Base-by-base conservation (phyloP, 208 protist genomes). In the Herpetomonas samuelpessoai region DNA sequence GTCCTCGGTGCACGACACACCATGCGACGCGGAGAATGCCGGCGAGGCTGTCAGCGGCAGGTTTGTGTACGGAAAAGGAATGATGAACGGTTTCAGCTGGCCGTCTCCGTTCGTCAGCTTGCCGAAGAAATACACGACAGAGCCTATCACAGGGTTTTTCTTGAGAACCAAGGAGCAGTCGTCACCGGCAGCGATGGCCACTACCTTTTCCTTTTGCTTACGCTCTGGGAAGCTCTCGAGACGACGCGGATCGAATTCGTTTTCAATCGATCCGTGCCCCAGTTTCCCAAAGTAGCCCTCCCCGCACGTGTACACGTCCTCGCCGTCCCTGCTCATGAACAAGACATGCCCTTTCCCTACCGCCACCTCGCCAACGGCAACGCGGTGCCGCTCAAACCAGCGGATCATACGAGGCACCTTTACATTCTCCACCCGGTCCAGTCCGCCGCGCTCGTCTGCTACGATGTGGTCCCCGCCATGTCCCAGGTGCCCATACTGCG, bases 81-180 rank as follows among this genome's bases (percentile, higher is more conserved):
- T 48, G 30, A 90, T 63, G 18, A 51, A 68, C 25, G 87, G 83
- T 31, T 46, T 61, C 51, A 81, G 65, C 68, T 88, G 81, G 0
- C 76, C 78, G 47, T 91, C 84, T 9, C 55, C 59, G 57, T 81
- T 82, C 62, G 57, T 81, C 25, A 82, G 68, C 45, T 76, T 71
- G 19, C 87, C 87, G 66, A 90, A 94, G 57, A 83, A 81, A 64
- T 94, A 94, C 50, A 94, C 68, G 14, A 88, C 62, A 18, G 84
- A 76, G 22, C 81, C 83, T 7, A 87, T 73, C 3, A 73, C 65
- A 0, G 68, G 48, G 52, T 79, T 88, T 25, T 83, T 60, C 55
- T 80, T 81, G 25, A 94, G 69, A 24, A 91, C 79, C 45, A 94
- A 45, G 18, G 87, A 86, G 69, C 87, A 71, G 54, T 94, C 84